Percentiles rank a stretch among this genome's conserved stretches.
phyloP scores from a whole-genome alignment of 257 asterid genomes.

The Solanum tarijense region DNA sequence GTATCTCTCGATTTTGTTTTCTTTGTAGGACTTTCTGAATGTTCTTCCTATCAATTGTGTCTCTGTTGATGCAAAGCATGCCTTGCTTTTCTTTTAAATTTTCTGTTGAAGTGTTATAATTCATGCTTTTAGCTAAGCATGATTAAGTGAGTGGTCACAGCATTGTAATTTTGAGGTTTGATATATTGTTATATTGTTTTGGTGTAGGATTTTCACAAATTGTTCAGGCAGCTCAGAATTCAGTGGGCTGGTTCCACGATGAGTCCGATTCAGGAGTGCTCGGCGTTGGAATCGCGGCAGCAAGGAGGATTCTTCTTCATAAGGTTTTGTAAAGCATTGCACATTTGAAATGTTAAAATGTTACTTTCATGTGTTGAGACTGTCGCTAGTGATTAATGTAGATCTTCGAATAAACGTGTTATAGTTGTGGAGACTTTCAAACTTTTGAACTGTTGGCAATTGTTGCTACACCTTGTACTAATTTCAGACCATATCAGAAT shows the following conservation, averaged over 20 bases:
- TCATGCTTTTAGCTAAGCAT: neutral
- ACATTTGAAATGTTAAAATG: neutral
- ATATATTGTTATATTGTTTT: neutral
- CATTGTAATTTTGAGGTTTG: neutral
- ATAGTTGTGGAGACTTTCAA: neutral
- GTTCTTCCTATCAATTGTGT: neutral
- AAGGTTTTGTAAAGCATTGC: slow-evolving; percentile 29
- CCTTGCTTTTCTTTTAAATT: neutral
- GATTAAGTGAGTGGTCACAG: neutral
- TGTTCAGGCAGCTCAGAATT: slow-evolving; percentile 61
- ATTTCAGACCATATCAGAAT: neutral
- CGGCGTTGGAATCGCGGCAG: slow-evolving; percentile 14
- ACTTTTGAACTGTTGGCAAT: neutral
- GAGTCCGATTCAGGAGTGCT: slow-evolving; percentile 46
- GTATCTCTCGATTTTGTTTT: neutral
- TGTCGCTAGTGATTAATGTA: neutral
- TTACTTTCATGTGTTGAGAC: neutral
- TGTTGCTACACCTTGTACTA: neutral
- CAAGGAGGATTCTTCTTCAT: slow-evolving; percentile 42
- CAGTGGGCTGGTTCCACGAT: slow-evolving; percentile 67
- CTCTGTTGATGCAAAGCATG: neutral
- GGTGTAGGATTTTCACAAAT: slow-evolving; percentile 65
- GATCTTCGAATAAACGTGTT: neutral
- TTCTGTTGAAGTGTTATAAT: neutral
- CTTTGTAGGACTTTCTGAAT: neutral